Conservation (phyloP, 2,329 filamentous ascomycete species). For the Cladosporium austrohemisphaericum region DNA sequence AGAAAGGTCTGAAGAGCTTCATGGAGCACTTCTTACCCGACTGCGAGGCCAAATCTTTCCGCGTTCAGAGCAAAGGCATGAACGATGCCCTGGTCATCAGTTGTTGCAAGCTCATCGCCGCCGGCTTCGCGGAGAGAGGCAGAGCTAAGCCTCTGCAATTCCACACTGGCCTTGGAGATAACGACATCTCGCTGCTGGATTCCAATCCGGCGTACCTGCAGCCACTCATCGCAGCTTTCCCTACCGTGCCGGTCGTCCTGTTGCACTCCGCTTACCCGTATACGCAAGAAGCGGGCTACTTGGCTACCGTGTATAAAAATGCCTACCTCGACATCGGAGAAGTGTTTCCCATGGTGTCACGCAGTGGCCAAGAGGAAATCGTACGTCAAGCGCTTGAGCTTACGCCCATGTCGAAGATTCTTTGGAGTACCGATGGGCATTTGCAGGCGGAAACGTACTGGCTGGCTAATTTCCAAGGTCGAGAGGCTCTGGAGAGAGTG, state of each 20-base stretch:
- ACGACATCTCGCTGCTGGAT: constrained; percentile 65
- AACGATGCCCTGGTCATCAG: constrained; percentile 68
- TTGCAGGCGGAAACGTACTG: constrained; percentile 75
- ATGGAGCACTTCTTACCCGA: constrained; percentile 38
- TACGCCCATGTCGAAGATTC: constrained; percentile 68
- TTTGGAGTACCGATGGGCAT: constrained; percentile 79
- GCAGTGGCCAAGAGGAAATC: constrained; percentile 69
- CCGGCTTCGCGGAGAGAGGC: constrained; percentile 39
- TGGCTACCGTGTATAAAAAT: constrained; percentile 73
- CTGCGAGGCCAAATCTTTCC: constrained; percentile 40
- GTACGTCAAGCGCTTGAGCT: constrained; percentile 71
- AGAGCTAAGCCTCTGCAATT: constrained; percentile 73
- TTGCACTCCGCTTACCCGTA: constrained; percentile 81
- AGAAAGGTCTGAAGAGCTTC: constrained; percentile 35
- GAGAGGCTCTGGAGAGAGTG: constrained; percentile 66
- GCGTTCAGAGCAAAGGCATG: constrained; percentile 60
- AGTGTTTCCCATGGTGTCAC: constrained; percentile 74
- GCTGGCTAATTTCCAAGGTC: constrained; percentile 67
- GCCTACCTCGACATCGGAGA: constrained; percentile 80
- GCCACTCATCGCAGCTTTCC: constrained; percentile 65
- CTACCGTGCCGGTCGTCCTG: constrained; percentile 68
- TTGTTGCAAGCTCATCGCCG: constrained; percentile 56
- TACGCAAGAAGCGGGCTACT: constrained; percentile 71
- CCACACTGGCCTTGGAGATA: constrained; percentile 78
- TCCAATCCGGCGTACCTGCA: constrained; percentile 75